Evolutionary conservation across 208 protist genomes (phyloP), one percentile per base, ranked within the genome.

Genomic region (Naegleria lovaniensis): DNA sequence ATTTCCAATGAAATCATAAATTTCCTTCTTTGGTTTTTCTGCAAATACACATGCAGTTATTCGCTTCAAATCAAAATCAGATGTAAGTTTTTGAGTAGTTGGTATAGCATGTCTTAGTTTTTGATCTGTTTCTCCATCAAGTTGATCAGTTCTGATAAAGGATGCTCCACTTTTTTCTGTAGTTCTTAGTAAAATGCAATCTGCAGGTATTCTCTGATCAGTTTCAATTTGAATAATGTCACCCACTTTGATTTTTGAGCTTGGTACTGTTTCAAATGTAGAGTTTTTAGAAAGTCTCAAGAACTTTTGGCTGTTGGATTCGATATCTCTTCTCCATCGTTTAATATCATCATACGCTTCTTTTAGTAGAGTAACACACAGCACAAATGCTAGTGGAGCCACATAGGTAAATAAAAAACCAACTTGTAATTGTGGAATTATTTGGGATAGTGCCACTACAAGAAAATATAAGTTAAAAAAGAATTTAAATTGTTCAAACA

Each of bases 71-170:
- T 92, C 58, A 39, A 90, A 89, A 33, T 95, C 90, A 6, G 25
- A 83, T 0, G 40, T 38, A 13, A 95, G 90, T 40, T 92, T 92
- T 91, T 96, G 95, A 41, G 84, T 93, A 22, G 90, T 86, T 9
- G 76, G n/a, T 6, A 96, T 90, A 0, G 95, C 93, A 75, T 92
- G 59, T 90, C 97, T 91, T 13, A 98, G 92, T 93, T 99, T 99
- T 98, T 98, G 99, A 93, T 99, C 98, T 6, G 98, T 99, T 92
- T 99, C 99, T 33, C 99, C 99, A 93, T 99, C 99, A 0, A 99
- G 94, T 93, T 99, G 98, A 92, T 99, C 98, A 0, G 98, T 99
- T 90, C 98, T 96, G 36, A 99, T 95, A 92, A 99, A 99, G 84
- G 94, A 97, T 0, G 96, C 96, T 33, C 98, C 99, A 52, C 58